Conservation (phyloP, 768 basidiomycete species). For the Trametes meyenii region DNA sequence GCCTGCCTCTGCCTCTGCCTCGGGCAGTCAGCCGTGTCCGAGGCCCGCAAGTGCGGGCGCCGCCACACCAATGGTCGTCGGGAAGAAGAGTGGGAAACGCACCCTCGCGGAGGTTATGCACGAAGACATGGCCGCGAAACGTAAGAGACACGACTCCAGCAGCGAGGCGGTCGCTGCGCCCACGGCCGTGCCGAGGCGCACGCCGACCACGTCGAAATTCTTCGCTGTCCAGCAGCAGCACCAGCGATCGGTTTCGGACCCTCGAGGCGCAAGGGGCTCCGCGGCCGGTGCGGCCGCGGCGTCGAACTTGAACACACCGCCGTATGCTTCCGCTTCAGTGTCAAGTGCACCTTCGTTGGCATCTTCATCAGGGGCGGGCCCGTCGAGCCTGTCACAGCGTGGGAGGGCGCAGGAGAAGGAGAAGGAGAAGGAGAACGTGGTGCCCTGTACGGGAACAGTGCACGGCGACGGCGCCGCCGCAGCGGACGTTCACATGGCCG, state of each 20-base stretch:
- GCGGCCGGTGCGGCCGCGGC: background rate
- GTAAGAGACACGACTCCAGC: conserved; percentile 42
- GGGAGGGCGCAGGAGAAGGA: conserved; percentile 41
- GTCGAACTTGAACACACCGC: background rate
- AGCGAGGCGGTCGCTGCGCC: conserved; percentile 31
- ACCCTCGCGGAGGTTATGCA: conserved; percentile 74
- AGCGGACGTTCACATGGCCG: conserved; percentile 45
- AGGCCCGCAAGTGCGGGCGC: conserved; percentile 5
- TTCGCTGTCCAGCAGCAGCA: conserved; percentile 20
- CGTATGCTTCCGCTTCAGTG: conserved; percentile 37
- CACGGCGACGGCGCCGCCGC: conserved; percentile 27
- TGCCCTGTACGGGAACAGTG: conserved; percentile 33
- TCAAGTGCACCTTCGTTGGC: background rate
- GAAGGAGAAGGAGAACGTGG: conserved; percentile 44
- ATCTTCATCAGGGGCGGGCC: conserved; percentile 9
- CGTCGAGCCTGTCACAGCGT: conserved; percentile 14
- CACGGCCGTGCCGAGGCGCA: conserved; percentile 10
- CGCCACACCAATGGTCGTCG: conserved; percentile 34
- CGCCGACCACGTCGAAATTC: conserved; percentile 25
- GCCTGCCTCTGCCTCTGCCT: background rate
- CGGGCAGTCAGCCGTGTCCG: conserved; percentile 7
- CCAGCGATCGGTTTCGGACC: conserved; percentile 21
- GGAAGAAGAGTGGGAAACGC: conserved; percentile 75
- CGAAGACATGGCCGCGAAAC: conserved; percentile 55
- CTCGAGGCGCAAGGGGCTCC: conserved; percentile 16